A percentile compares a stretch with the other conserved stretches of the same genome.
Conservation (phyloP, 768 basidiomycete genomes). For the Tulasnella sp. region DNA sequence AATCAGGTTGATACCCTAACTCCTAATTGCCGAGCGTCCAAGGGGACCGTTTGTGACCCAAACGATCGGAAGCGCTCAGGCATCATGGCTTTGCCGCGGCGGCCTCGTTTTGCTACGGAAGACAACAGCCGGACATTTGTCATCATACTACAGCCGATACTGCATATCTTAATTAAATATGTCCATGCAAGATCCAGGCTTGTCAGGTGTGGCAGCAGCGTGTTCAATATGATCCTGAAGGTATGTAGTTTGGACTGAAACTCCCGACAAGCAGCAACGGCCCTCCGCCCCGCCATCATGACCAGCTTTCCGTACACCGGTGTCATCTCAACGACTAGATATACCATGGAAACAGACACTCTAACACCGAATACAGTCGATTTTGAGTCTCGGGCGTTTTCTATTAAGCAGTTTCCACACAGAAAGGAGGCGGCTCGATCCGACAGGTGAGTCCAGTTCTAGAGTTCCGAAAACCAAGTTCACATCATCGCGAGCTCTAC, state of each 20-base stretch:
- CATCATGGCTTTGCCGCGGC: no score
- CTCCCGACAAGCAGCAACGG: not conserved
- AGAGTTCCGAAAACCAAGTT: no score
- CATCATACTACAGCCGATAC: no score
- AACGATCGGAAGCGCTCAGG: no score
- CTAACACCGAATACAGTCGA: not conserved
- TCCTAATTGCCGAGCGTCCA: no score
- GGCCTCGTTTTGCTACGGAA: no score
- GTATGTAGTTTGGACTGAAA: not conserved
- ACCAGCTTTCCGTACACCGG: not conserved
- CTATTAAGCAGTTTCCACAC: not conserved
- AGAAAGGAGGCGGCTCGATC: not conserved
- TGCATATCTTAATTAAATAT: not conserved
- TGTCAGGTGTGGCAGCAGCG: not conserved
- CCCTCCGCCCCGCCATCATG: not conserved
- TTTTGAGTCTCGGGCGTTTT: not conserved
- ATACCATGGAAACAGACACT: not conserved
- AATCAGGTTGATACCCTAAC: no score
- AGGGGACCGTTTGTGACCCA: no score
- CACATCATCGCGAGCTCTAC: no score
- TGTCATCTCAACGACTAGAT: not conserved
- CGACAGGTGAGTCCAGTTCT: not conserved
- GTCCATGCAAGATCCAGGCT: not conserved
- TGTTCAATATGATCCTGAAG: not conserved
- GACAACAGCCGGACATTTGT: no score